These are phyloP conservation scores for Termitomyces sp. DNA, from an alignment of 768 basidiomycete genomes.

Conservation along the genomic window DNA sequence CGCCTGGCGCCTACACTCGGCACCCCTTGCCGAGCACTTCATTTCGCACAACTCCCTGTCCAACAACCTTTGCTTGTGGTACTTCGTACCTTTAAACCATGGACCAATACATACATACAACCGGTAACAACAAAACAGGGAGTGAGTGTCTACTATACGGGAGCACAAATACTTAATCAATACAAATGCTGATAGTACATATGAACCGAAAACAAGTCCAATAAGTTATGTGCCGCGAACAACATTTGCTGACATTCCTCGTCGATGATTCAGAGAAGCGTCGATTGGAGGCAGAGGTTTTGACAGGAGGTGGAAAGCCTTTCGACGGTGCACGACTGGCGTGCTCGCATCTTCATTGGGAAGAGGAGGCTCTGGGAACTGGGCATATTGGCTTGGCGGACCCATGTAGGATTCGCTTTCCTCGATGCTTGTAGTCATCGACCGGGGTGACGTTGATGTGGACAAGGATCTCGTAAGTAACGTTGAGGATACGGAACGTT, in stretches of 20 bases:
- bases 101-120: conserved; percentile 14
- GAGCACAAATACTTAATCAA: conserved; percentile 12
- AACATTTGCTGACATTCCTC: conserved; percentile 48
- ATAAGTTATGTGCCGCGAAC: conserved; percentile 38
- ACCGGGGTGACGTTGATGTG: conserved; percentile 46
- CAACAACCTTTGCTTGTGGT: conserved; percentile 1
- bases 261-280: conserved; percentile 37
- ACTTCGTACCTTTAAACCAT: conserved; percentile 2
- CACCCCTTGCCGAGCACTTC: conserved; percentile 11
- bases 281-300: conserved; percentile 44
- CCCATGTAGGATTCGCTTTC: conserved; percentile 54
- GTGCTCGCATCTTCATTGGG: conserved; percentile 42
- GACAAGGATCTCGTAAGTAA: conserved; percentile 51
- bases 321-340: conserved; percentile 55
- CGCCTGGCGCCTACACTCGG: conserved; percentile 16
- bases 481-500: conserved; percentile 35
- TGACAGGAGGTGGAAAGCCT: conserved; percentile 65
- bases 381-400: conserved; percentile 65
- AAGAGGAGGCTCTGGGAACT: conserved; percentile 64
- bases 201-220: conserved; percentile 20
- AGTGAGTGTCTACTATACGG: conserved; percentile 1
- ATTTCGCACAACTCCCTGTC: conserved; percentile 1
- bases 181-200: conserved; percentile 19
- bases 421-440: conserved; percentile 32
- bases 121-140: conserved; percentile 15